Evolutionary conservation across 352 stramenopile genomes (phyloP).

Genomic region (Globisporangium cederbergense): DNA sequence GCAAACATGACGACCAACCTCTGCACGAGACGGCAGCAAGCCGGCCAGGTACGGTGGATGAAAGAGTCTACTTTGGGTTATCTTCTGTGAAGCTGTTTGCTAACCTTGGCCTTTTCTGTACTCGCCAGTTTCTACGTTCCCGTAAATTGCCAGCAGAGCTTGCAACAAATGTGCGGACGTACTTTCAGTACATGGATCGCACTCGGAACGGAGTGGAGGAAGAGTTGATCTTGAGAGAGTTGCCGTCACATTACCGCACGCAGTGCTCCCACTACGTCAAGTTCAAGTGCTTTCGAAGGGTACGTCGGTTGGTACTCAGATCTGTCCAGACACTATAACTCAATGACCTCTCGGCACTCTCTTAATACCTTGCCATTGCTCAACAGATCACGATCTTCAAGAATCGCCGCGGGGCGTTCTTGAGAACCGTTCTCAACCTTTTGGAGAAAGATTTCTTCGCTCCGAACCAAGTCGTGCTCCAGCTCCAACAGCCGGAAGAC

Average conservation of each 20-base stretch:
- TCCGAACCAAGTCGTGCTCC: constrained; percentile 34
- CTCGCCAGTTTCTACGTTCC: constrained; percentile 35
- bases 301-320: constrained; percentile 1
- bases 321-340: too few relatives aligned
- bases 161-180: constrained; percentile 32
- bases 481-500: constrained; percentile 33
- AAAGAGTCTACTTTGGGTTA: background rate
- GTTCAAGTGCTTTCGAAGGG: constrained; percentile 39
- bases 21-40: constrained; percentile 58
- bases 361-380: background rate
- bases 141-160: constrained; percentile 35
- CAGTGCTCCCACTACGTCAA: constrained; percentile 53
- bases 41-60: constrained; percentile 27
- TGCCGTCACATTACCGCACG: constrained; percentile 46
- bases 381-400: constrained; percentile 40
- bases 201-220: constrained; percentile 58
- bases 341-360: background rate
- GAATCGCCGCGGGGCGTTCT: constrained; percentile 41
- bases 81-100: background rate
- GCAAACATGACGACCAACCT: constrained; percentile 55
- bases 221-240: constrained; percentile 36
- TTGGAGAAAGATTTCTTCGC: constrained; percentile 48
- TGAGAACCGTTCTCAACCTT: constrained; percentile 40
- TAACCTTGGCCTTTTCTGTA: background rate
- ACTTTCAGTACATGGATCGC: constrained; percentile 76